Evolutionary conservation across 352 stramenopile species (phyloP).

Genomic region (Pythium dissotocum): DNA sequence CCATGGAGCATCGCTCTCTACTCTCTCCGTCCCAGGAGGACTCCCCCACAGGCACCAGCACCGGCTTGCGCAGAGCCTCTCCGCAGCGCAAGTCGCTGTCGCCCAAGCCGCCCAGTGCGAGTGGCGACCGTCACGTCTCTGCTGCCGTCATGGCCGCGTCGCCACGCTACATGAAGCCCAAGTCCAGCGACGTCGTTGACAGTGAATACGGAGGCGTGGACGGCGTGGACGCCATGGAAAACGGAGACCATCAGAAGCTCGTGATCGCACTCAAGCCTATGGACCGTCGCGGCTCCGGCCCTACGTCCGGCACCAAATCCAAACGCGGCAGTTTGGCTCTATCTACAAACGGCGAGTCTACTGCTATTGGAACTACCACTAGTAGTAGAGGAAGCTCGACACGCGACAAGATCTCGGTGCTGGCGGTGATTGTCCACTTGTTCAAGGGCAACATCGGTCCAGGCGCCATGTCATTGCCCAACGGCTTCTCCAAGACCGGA

Average conservation of each 20-base stretch:
- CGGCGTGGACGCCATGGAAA: slow-evolving; percentile 15
- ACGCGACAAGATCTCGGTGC: slow-evolving; percentile 53
- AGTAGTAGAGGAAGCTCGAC: not conserved
- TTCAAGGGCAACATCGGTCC: slow-evolving; percentile 80
- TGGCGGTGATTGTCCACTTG: slow-evolving; percentile 63
- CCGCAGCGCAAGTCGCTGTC: not conserved
- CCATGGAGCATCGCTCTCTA: not conserved
- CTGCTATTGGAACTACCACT: not conserved
- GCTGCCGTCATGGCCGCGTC: not conserved
- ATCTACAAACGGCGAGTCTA: not conserved
- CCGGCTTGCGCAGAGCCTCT: not conserved
- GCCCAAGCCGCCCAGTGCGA: not conserved
- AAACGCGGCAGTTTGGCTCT: slow-evolving; percentile 11
- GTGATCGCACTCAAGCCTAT: slow-evolving; percentile 9
- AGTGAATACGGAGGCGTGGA: not conserved
- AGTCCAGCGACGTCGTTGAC: not conserved
- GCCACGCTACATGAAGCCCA: slow-evolving; percentile 1
- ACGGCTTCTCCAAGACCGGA: slow-evolving; percentile 73
- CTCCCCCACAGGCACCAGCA: not conserved
- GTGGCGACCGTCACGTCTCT: not conserved
- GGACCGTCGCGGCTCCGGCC: not conserved
- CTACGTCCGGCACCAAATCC: not conserved
- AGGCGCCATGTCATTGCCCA: slow-evolving; percentile 77
- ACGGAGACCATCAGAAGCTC: slow-evolving; percentile 11
- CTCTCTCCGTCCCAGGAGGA: not conserved